A percentile compares a stretch with the other conserved stretches of the same genome.
Evolutionary conservation across 1,284 basidiomycete species (phyloP).

Genomic region (Apiotrichum laibachii): DNA sequence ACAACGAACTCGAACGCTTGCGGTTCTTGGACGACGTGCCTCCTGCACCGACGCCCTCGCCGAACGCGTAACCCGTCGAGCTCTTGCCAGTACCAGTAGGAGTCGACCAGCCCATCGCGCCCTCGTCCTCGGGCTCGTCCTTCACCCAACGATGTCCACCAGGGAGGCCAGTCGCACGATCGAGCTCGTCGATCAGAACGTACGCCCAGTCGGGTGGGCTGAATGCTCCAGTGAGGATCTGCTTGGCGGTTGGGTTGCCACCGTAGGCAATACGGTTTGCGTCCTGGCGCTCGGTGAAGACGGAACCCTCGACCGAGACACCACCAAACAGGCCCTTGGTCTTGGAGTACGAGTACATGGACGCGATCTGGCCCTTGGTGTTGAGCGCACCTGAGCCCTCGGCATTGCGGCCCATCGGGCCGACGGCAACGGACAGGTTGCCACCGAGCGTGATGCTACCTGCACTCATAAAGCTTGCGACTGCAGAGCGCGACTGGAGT

Average conservation of each 20-base stretch:
- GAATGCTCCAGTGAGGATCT: constrained; percentile 73
- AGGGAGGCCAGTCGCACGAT: constrained; percentile 68
- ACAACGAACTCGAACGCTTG: constrained; percentile 25
- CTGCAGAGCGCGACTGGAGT: constrained; percentile 51
- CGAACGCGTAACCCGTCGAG: constrained; percentile 40
- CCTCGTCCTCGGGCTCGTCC: constrained; percentile 51
- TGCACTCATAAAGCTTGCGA: constrained; percentile 90
- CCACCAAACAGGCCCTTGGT: constrained; percentile 84
- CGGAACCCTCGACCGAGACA: constrained; percentile 83
- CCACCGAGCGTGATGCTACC: constrained; percentile 65
- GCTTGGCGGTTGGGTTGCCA: constrained; percentile 68
- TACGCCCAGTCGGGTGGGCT: constrained; percentile 74
- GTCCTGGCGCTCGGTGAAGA: constrained; percentile 91
- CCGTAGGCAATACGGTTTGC: constrained; percentile 78
- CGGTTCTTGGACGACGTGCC: constrained; percentile 12
- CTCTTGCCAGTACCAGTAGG: neutral
- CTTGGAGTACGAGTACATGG: constrained; percentile 96
- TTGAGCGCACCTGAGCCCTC: constrained; percentile 87
- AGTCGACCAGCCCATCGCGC: constrained; percentile 39
- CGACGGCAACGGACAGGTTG: constrained; percentile 66
- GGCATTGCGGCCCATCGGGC: constrained; percentile 89
- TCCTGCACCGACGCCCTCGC: constrained; percentile 41
- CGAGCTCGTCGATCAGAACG: constrained; percentile 68
- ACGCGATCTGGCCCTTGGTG: constrained; percentile 81
- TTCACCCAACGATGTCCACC: constrained; percentile 66